These are phyloP conservation scores for Heterobasidion parviporum DNA, from an alignment of 1,284 basidiomycete genomes.

Conservation along the genomic window DNA sequence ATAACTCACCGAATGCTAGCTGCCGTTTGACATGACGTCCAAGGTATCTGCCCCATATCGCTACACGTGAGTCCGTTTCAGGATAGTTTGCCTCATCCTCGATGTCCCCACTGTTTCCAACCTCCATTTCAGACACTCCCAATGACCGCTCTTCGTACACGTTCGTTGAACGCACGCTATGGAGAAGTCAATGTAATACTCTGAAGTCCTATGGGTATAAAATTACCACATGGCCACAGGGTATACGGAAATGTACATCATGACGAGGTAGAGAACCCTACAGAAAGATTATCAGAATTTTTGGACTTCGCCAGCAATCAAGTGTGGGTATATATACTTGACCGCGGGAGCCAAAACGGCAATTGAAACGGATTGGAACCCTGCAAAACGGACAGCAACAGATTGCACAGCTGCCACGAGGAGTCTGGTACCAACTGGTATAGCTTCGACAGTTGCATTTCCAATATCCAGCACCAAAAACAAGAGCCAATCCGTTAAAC, in stretches of 20 bases:
- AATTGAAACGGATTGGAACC: slow-evolving; percentile 74
- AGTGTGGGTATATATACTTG: slow-evolving; percentile 27
- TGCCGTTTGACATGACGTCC: slow-evolving; percentile 80
- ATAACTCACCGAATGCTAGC: slow-evolving; percentile 70
- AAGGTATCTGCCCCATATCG: slow-evolving; percentile 72
- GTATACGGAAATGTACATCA: slow-evolving; percentile 45
- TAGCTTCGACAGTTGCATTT: slow-evolving; percentile 59
- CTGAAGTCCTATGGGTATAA: slow-evolving; percentile 21
- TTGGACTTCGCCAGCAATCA: not conserved
- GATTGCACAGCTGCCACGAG: slow-evolving; percentile 68
- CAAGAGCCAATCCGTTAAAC: slow-evolving; percentile 67
- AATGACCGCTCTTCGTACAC: slow-evolving; percentile 93
- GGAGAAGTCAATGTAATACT: slow-evolving; percentile 21
- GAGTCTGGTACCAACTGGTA: slow-evolving; percentile 66
- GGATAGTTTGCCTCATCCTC: slow-evolving; percentile 37
- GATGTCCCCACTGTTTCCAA: slow-evolving; percentile 36
- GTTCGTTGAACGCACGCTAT: slow-evolving; percentile 87
- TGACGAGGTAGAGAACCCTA: slow-evolving; percentile 51
- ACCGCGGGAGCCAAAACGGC: slow-evolving; percentile 66
- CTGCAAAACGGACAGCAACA: slow-evolving; percentile 79
- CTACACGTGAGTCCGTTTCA: slow-evolving; percentile 36
- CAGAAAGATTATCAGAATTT: slow-evolving; percentile 10
- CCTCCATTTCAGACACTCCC: slow-evolving; percentile 61
- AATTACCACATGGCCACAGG: slow-evolving; percentile 26
- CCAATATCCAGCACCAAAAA: slow-evolving; percentile 90